phyloP scores from a whole-genome alignment of 1,284 basidiomycete genomes.

The Cryptococcus floricola region DNA sequence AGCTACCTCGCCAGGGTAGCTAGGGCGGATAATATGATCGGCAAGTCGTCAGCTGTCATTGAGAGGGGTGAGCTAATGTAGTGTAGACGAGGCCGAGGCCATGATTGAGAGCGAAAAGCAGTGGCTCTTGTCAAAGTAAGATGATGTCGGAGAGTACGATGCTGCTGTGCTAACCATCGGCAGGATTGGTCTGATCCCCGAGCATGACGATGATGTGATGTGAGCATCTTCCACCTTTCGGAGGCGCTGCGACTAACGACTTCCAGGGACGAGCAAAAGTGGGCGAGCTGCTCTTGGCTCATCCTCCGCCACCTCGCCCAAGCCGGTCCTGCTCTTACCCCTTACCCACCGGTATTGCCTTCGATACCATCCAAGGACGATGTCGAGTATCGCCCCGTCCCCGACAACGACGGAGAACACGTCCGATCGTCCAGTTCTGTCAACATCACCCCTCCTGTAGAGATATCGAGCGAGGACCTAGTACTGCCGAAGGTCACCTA shows the following conservation, averaged over 20 bases:
- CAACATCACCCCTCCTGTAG: constrained; percentile 13
- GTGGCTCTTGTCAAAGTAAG: constrained; percentile 62
- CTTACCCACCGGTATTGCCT: constrained; percentile 3
- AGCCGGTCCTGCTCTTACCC: constrained; percentile 13
- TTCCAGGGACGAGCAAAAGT: constrained; percentile 61
- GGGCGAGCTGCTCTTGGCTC: constrained; percentile 51
- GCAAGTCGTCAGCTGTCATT: constrained; percentile 15
- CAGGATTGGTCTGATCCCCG: constrained; percentile 61
- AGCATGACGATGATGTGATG: constrained; percentile 83
- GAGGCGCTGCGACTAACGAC: not conserved
- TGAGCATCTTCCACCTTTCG: constrained; percentile 11
- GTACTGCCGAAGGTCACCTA: constrained; percentile 40
- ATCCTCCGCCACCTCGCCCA: constrained; percentile 37
- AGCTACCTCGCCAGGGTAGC: constrained; percentile 67
- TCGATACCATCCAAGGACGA: not conserved
- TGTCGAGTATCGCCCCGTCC: not conserved
- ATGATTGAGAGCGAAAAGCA: constrained; percentile 68
- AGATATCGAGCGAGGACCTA: constrained; percentile 25
- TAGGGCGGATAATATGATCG: constrained; percentile 59
- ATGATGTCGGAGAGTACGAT: not conserved
- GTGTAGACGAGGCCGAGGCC: constrained; percentile 56
- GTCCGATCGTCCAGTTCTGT: constrained; percentile 11
- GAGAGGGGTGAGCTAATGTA: not conserved
- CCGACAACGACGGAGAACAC: not conserved
- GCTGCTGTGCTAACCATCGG: constrained; percentile 3